These are phyloP conservation scores for Saccharomyces hybrid DNA, from an alignment of 1,139 yeast species.

Conservation along the genomic window DNA sequence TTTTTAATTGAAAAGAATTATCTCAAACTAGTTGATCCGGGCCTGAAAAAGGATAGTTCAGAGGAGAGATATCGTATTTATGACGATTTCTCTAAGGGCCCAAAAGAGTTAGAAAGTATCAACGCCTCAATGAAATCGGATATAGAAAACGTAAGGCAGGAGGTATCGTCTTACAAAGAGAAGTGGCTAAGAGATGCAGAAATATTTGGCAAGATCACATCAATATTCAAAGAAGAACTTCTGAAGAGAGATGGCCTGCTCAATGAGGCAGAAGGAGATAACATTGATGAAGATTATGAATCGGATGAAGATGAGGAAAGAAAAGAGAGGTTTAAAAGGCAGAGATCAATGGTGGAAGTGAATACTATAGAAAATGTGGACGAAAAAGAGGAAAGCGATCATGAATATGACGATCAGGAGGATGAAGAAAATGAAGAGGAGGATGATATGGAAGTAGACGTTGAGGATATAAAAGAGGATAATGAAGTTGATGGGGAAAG, in stretches of 20 bases:
- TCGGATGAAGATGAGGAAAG: constrained; percentile 1
- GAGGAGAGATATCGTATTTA: constrained; percentile 18
- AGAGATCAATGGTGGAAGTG: background rate
- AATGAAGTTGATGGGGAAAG: background rate
- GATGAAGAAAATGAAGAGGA: constrained; percentile 2
- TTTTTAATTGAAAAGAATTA: constrained; percentile 19
- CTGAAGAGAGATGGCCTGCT: background rate
- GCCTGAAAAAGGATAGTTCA: constrained; percentile 7
- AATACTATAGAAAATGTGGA: background rate
- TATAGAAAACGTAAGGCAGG: constrained; percentile 19
- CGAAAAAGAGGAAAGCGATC: background rate
- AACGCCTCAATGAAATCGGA: constrained; percentile 24
- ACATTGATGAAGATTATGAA: constrained; percentile 2
- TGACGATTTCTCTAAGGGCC: constrained; percentile 25
- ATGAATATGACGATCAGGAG: background rate
- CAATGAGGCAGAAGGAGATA: constrained; percentile 2
- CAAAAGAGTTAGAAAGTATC: constrained; percentile 21
- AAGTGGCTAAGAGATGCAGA: constrained; percentile 30
- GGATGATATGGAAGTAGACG: constrained; percentile 2
- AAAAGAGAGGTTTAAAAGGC: background rate
- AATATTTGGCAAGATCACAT: constrained; percentile 23
- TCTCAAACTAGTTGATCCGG: constrained; percentile 15
- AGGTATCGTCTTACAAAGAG: constrained; percentile 20
- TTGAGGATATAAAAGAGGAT: constrained; percentile 1
- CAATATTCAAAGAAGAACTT: constrained; percentile 23